Conservation (phyloP, 2,329 filamentous ascomycete species). For the Neonectria ditissima region DNA sequence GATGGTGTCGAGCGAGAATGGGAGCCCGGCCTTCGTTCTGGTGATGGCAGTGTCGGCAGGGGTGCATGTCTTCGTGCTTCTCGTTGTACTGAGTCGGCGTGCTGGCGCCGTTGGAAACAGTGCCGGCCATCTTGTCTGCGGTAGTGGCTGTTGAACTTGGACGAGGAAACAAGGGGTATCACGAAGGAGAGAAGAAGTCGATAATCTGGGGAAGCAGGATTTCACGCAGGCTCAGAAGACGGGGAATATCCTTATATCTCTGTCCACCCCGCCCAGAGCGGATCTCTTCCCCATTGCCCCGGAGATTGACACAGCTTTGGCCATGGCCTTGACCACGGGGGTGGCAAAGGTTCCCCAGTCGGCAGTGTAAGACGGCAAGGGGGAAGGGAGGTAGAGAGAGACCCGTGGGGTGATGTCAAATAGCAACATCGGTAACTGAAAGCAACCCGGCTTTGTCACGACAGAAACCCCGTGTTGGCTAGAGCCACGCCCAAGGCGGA, state of each 20-base stretch:
- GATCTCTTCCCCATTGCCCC: conserved; percentile 11
- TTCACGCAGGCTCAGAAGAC: background rate
- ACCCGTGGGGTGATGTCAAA: background rate
- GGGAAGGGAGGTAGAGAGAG: background rate
- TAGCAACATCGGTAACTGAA: background rate
- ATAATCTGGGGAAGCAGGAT: background rate
- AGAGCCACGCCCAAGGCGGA: conserved; percentile 32
- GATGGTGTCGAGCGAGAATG: conserved; percentile 42
- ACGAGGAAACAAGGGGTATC: background rate
- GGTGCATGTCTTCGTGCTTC: conserved; percentile 33
- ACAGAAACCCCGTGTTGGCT: conserved; percentile 33
- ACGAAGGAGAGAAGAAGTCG: background rate
- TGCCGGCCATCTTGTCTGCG: conserved; percentile 33
- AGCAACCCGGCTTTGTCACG: background rate
- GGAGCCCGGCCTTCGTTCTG: conserved; percentile 29
- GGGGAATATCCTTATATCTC: conserved; percentile 12
- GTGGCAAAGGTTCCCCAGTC: conserved; percentile 1
- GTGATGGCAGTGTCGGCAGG: conserved; percentile 30
- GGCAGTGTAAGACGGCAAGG: conserved; percentile 1
- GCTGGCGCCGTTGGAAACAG: conserved; percentile 38
- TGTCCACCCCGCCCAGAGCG: background rate
- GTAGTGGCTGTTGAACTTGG: background rate
- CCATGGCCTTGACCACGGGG: background rate
- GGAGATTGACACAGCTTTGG: background rate
- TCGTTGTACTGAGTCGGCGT: conserved; percentile 43